Conservation (phyloP, 2,329 filamentous ascomycete species). For the Hymenoscyphus linearis region DNA sequence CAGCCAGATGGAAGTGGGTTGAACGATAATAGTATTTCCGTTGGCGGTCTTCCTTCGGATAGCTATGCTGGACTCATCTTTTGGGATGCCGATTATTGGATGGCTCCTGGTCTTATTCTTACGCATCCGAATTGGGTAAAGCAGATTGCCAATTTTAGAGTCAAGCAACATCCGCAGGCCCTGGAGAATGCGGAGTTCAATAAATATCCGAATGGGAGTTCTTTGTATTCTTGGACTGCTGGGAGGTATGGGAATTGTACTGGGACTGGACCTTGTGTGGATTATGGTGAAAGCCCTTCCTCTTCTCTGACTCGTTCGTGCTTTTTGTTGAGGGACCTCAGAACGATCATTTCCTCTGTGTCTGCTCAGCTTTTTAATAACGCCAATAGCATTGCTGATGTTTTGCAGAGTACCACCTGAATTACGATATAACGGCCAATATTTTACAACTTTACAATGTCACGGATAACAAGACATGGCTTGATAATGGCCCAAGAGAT, state of each 20-base stretch:
- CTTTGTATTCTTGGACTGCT: conserved; percentile 64
- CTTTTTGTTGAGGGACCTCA: too few species aligned
- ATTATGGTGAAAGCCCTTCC: conserved; percentile 43
- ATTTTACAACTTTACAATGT: conserved; percentile 31
- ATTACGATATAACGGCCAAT: conserved; percentile 60
- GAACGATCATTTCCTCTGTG: too few species aligned
- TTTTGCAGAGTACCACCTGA: conserved; percentile 55
- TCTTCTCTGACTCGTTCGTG: too few species aligned
- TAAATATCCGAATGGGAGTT: conserved; percentile 50
- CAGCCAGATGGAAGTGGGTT: conserved; percentile 45
- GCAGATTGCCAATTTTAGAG: conserved; percentile 60
- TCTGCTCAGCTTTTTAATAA: too few species aligned
- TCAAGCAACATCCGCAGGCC: conserved; percentile 54
- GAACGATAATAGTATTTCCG: conserved; percentile 58
- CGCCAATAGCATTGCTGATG: not conserved
- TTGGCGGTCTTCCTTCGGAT: conserved; percentile 63
- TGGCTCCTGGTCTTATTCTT: conserved; percentile 54
- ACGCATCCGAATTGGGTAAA: conserved; percentile 57
- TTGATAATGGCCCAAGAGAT: conserved; percentile 46
- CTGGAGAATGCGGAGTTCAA: conserved; percentile 56
- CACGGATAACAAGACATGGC: conserved; percentile 32
- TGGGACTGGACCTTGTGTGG: conserved; percentile 56
- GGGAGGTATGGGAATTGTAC: conserved; percentile 66
- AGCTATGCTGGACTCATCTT: conserved; percentile 56
- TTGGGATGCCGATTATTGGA: conserved; percentile 36